Percentiles rank a stretch among this genome's conserved stretches.
These are phyloP conservation scores for Ambrosia trifida DNA, from an alignment of 129 eudicot species.

Conservation along the genomic window DNA sequence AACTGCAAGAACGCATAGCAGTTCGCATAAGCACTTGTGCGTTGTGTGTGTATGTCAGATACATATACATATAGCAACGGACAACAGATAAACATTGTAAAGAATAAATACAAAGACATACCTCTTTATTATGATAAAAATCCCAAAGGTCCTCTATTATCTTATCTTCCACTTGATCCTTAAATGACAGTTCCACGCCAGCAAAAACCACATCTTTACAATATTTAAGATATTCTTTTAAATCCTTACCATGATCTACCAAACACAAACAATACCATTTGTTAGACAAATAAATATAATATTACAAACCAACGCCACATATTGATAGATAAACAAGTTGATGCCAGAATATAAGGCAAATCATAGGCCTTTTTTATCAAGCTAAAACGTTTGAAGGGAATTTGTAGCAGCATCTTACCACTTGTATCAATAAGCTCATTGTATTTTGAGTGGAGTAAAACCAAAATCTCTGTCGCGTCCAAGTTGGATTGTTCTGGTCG, in stretches of 20 bases:
- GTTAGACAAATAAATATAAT: slow-evolving; percentile 4
- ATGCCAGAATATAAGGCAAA: not conserved
- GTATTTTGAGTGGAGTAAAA: slow-evolving; percentile 52
- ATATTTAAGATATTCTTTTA: slow-evolving; percentile 62
- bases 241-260: slow-evolving; percentile 59
- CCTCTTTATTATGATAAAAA: slow-evolving; percentile 53
- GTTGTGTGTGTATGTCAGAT: not conserved
- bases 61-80: not conserved
- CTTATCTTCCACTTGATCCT: slow-evolving; percentile 55
- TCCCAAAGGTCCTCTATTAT: slow-evolving; percentile 64
- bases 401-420: slow-evolving; percentile 44
- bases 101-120: slow-evolving; percentile 14
- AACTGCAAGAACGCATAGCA: not conserved
- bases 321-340: not conserved
- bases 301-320: slow-evolving; percentile 8
- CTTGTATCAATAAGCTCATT: slow-evolving; percentile 39
- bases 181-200: slow-evolving; percentile 55
- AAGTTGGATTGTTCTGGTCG: slow-evolving; percentile 7
- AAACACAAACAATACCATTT: slow-evolving; percentile 11
- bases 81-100: not conserved
- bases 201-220: slow-evolving; percentile 75
- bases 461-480: slow-evolving; percentile 49
- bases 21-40: not conserved
- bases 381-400: not conserved
- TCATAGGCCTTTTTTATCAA: not conserved